Conservation (phyloP, 352 stramenopile species). For the Aphanomyces invadans region DNA sequence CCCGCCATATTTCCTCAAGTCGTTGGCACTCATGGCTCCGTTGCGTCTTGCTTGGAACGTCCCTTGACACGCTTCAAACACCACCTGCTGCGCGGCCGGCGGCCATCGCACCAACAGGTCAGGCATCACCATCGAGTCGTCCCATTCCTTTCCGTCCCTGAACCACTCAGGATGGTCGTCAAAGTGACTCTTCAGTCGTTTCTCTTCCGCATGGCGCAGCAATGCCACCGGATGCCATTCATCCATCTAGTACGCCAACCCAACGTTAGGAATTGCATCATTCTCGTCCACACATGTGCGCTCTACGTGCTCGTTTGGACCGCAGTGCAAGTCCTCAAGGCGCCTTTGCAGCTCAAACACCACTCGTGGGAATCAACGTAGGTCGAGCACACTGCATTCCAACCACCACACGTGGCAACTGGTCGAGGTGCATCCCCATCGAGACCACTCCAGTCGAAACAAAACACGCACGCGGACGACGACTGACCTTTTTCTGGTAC, state of each 20-base stretch:
- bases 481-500: constrained; percentile 34
- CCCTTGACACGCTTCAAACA: neutral
- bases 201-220: constrained; percentile 3
- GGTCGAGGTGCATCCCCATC: too few species aligned
- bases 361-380: too few species aligned
- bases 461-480: neutral
- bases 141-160: neutral
- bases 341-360: too few species aligned
- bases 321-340: too few species aligned
- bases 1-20: neutral
- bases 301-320: too few species aligned
- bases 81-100: neutral
- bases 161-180: neutral
- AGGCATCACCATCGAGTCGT: neutral
- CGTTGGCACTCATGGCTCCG: neutral
- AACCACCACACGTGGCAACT: too few species aligned
- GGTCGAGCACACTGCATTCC: too few species aligned
- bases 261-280: too few species aligned
- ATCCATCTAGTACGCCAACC: constrained; percentile 1
- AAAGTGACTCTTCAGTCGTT: constrained; percentile 6
- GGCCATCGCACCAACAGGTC: neutral
- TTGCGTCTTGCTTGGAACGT: neutral
- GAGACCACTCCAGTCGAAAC: neutral
- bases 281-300: too few species aligned
- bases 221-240: constrained; percentile 13